Evolutionary conservation across 306 rosid genomes (phyloP).

Genomic region (Dicorynia guianensis): DNA sequence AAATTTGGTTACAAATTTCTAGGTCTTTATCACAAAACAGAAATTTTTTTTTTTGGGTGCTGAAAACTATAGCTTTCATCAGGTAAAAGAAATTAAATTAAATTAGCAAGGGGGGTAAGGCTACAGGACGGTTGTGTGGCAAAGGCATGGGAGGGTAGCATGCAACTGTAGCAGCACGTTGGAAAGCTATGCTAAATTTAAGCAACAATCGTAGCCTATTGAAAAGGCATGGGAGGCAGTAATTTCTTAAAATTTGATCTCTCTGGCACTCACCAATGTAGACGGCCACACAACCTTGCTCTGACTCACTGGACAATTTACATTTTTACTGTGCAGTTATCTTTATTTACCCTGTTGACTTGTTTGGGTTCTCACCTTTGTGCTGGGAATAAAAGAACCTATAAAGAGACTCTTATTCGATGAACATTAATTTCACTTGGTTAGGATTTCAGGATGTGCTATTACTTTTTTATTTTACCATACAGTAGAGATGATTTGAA

Average conservation of each 20-base stretch:
- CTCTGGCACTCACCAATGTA: too few species aligned
- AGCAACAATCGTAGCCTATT: background rate
- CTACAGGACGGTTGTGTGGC: slow-evolving; percentile 33
- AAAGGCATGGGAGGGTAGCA: slow-evolving; percentile 25
- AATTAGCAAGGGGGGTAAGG: too few species aligned
- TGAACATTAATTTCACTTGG: background rate
- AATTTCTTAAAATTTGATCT: background rate
- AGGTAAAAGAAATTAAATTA: background rate
- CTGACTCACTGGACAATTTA: background rate
- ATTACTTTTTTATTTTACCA: too few species aligned
- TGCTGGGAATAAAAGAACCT: background rate
- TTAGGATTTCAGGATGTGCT: background rate
- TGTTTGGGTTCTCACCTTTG: background rate
- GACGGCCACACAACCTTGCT: background rate
- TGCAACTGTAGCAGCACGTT: slow-evolving; percentile 4
- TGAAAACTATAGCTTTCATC: background rate
- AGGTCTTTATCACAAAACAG: background rate
- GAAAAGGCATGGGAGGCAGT: background rate
- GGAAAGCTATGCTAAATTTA: slow-evolving; percentile 18
- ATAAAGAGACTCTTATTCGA: background rate
- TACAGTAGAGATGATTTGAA: too few species aligned
- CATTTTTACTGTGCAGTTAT: background rate
- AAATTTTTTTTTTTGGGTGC: background rate
- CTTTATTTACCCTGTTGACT: background rate
- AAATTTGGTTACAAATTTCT: background rate